phyloP scores from a whole-genome alignment of 495 filamentous ascomycete genomes.

The Podospora comata region DNA sequence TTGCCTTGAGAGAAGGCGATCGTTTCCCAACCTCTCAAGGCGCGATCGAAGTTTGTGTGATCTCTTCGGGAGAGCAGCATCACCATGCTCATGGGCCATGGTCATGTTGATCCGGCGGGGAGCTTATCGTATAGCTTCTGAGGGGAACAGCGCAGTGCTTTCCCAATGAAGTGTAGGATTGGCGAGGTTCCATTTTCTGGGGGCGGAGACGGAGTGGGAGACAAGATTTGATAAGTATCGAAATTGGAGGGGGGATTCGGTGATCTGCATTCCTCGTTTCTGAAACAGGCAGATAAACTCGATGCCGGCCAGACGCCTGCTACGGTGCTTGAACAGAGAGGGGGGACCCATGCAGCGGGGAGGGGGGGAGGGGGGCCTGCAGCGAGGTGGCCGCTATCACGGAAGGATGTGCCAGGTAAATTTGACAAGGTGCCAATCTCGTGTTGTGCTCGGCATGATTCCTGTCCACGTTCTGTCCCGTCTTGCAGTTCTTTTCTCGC shows the following conservation, averaged over 20 bases:
- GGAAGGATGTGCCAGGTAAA: conserved; percentile 2
- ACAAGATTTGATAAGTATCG: not conserved
- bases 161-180: not conserved
- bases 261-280: conserved; percentile 11
- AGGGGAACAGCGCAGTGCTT: not conserved
- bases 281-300: conserved; percentile 6
- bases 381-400: not conserved
- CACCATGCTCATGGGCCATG: not conserved
- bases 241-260: not conserved
- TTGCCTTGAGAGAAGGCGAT: not conserved
- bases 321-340: not conserved
- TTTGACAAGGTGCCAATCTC: not conserved
- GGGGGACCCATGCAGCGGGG: not conserved
- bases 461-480: not conserved
- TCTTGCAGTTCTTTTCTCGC: not conserved
- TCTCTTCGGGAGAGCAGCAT: not conserved
- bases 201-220: not conserved
- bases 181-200: not conserved
- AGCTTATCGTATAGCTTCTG: not conserved
- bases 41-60: not conserved
- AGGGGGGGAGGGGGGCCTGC: not conserved
- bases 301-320: conserved; percentile 1
- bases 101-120: not conserved
- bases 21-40: not conserved
- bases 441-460: conserved; percentile 1